phyloP scores from a whole-genome alignment of 768 basidiomycete genomes.

The Nidularia sp. region DNA sequence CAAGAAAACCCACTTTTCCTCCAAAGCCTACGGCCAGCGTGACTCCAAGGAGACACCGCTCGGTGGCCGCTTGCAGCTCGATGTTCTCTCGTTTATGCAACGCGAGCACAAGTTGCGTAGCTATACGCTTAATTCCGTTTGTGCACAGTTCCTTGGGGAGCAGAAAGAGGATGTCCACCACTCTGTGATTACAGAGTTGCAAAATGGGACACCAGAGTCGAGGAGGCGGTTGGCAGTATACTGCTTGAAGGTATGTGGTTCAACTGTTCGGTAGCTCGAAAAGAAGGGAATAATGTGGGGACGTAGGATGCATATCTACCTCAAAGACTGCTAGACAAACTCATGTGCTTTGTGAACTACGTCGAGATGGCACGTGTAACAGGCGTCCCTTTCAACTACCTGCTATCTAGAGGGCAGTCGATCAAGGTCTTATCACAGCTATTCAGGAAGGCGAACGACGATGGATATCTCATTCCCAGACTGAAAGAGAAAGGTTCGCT shows the following conservation, averaged over 20 bases:
- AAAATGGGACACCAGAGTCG: slow-evolving; percentile 95
- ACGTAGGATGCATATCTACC: slow-evolving; percentile 91
- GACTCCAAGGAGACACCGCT: slow-evolving; percentile 92
- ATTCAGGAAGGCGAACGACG: slow-evolving; percentile 87
- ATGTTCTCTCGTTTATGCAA: slow-evolving; percentile 97
- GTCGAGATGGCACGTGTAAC: slow-evolving; percentile 99
- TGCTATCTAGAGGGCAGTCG: slow-evolving; percentile 92
- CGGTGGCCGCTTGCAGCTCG: slow-evolving; percentile 92
- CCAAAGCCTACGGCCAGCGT: slow-evolving; percentile 94
- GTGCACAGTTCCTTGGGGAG: slow-evolving; percentile 95
- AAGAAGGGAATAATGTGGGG: too few species aligned
- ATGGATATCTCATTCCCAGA: slow-evolving; percentile 86
- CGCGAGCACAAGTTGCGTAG: slow-evolving; percentile 96
- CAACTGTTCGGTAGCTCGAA: too few species aligned
- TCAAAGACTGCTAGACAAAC: slow-evolving; percentile 91
- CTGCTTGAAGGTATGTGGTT: slow-evolving; percentile 77
- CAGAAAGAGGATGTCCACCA: slow-evolving; percentile 99
- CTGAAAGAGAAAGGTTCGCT: slow-evolving; percentile 76
- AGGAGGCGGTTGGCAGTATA: slow-evolving; percentile 92
- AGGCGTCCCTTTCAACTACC: slow-evolving; percentile 97
- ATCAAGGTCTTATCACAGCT: slow-evolving; percentile 98
- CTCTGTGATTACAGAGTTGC: slow-evolving; percentile 96
- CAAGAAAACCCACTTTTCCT: slow-evolving; percentile 96
- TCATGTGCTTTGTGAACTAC: slow-evolving; percentile 99
- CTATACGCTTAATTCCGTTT: slow-evolving; percentile 97